Evolutionary conservation across 2,329 filamentous ascomycete species (phyloP).

Genomic region (Aspergillus fumigatus): DNA sequence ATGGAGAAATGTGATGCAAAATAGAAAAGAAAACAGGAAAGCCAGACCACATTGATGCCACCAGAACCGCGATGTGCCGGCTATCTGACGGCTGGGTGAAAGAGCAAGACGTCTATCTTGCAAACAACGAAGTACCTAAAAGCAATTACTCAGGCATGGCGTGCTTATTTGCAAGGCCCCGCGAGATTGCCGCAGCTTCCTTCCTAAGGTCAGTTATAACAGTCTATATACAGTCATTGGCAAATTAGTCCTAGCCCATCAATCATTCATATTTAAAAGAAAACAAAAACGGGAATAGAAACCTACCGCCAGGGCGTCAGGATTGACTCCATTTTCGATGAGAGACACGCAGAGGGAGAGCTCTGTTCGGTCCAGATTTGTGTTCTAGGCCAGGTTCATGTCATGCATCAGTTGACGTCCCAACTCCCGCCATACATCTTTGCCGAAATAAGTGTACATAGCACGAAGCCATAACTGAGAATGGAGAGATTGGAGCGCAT

Average conservation of each 20-base stretch:
- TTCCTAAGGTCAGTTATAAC: constrained; percentile 45
- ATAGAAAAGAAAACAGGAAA: not conserved
- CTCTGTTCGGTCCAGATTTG: constrained; percentile 82
- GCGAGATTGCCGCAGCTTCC: constrained; percentile 30
- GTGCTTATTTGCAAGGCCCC: constrained; percentile 17
- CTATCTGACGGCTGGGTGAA: not conserved
- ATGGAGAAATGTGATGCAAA: constrained; percentile 1
- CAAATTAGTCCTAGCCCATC: constrained; percentile 5
- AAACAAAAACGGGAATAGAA: not conserved
- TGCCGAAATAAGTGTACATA: not conserved
- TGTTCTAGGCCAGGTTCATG: constrained; percentile 62
- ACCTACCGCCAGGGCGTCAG: constrained; percentile 86
- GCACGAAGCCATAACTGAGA: constrained; percentile 4
- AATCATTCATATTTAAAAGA: no score
- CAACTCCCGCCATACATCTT: not conserved
- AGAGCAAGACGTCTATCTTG: no score
- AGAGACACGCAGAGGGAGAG: constrained; percentile 93
- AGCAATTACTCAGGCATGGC: constrained; percentile 12
- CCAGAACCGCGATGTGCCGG: not conserved
- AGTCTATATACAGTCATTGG: constrained; percentile 25
- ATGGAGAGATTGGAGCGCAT: constrained; percentile 10
- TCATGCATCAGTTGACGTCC: not conserved
- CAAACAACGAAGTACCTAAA: not conserved
- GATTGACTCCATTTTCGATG: constrained; percentile 96
- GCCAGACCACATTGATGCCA: not conserved